Conservation (phyloP, 345 rosid genomes). For the Carallia pectinifolia region DNA sequence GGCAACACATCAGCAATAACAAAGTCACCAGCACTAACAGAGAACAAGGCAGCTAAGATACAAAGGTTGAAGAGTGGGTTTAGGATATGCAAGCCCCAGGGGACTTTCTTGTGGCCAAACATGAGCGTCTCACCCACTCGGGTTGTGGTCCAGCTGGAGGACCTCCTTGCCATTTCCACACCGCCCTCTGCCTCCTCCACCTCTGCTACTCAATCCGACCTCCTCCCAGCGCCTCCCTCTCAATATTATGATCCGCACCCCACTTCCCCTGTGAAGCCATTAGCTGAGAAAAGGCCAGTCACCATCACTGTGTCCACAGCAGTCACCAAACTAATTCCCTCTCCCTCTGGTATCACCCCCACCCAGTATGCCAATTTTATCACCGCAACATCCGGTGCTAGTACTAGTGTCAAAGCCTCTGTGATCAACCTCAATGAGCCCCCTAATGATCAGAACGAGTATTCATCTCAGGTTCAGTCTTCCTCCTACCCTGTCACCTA, state of each 20-base stretch:
- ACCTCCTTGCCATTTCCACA: constrained; percentile 31
- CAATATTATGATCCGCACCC: constrained; percentile 19
- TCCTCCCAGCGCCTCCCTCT: constrained; percentile 13
- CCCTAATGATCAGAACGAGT: constrained; percentile 30
- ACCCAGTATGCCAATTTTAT: constrained; percentile 4
- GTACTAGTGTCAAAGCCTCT: not conserved
- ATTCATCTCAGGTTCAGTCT: constrained; percentile 15
- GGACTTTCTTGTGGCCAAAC: constrained; percentile 76
- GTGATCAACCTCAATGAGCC: constrained; percentile 53
- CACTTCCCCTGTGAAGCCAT: constrained; percentile 46
- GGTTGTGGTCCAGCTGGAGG: constrained; percentile 30
- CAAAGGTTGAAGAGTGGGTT: constrained; percentile 73
- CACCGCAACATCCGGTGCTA: constrained; percentile 1
- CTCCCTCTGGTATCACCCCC: constrained; percentile 18
- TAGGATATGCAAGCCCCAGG: constrained; percentile 78
- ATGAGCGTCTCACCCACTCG: constrained; percentile 31
- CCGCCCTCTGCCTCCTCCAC: constrained; percentile 50
- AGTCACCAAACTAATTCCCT: constrained; percentile 5
- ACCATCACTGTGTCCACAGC: constrained; percentile 20
- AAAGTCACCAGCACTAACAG: constrained; percentile 21
- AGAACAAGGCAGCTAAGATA: constrained; percentile 46
- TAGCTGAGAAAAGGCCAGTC: constrained; percentile 42
- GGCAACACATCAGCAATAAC: constrained; percentile 17
- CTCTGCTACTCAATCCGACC: constrained; percentile 10
- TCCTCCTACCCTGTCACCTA: constrained; percentile 34